Conservation (phyloP, 2,329 filamentous ascomycete species). For the Ascochyta koolunga region DNA sequence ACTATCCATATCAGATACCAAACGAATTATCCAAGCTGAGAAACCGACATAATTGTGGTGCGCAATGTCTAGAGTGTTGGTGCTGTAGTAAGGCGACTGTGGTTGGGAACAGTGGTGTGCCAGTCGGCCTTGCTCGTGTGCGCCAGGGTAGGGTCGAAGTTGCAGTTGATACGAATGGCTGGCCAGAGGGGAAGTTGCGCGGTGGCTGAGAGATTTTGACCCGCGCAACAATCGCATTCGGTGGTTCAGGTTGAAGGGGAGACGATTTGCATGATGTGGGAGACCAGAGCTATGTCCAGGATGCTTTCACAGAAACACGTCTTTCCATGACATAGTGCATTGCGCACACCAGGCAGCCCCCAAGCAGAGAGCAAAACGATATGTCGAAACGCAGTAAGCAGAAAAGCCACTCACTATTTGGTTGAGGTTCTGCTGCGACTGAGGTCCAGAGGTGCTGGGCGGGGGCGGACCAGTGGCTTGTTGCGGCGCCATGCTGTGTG, state of each 20-base stretch:
- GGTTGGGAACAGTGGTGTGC: not conserved
- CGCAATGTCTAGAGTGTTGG: not conserved
- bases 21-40: not conserved
- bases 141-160: not conserved
- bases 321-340: not conserved
- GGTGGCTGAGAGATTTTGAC: not conserved
- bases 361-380: not conserved
- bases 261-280: not conserved
- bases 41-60: not conserved
- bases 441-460: conserved; percentile 54
- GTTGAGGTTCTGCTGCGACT: conserved; percentile 89
- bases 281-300: not conserved
- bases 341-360: not conserved
- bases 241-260: not conserved
- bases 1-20: not conserved
- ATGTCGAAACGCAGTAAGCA: not conserved
- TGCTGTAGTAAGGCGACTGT: not conserved
- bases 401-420: conserved; percentile 76
- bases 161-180: not conserved
- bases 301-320: not conserved
- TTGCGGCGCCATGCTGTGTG: conserved; percentile 54
- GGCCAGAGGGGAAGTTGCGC: not conserved
- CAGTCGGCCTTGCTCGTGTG: not conserved
- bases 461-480: conserved; percentile 56
- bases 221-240: not conserved